Evolutionary conservation across 1,139 yeast genomes (phyloP).

Genomic region (Lodderomyces orthopsilosis): DNA sequence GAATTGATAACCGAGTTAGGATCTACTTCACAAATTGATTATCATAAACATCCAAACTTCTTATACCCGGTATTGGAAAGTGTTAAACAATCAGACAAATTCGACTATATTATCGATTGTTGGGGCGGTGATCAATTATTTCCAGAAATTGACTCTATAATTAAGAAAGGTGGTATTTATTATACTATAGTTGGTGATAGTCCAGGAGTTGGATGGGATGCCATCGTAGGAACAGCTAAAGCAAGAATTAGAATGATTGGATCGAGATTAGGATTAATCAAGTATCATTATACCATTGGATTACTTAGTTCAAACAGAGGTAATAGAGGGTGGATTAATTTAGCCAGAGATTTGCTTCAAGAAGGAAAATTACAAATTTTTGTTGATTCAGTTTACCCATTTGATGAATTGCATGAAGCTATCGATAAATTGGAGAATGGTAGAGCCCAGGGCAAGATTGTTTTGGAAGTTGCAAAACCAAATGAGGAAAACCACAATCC

Average conservation of each 20-base stretch:
- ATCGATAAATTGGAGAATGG: slow-evolving; percentile 43
- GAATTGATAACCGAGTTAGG: slow-evolving; percentile 47
- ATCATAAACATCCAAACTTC: slow-evolving; percentile 30
- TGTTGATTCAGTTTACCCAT: slow-evolving; percentile 52
- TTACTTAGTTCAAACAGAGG: slow-evolving; percentile 3
- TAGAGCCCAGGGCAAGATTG: slow-evolving; percentile 62
- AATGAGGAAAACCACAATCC: background rate
- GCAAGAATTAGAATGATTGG: slow-evolving; percentile 5
- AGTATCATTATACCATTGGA: slow-evolving; percentile 13
- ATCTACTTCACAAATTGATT: slow-evolving; percentile 52
- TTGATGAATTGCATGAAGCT: slow-evolving; percentile 52
- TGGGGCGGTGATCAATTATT: slow-evolving; percentile 27
- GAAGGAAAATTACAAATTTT: slow-evolving; percentile 41
- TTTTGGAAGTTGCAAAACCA: slow-evolving; percentile 27
- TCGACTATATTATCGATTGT: slow-evolving; percentile 35
- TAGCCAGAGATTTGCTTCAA: slow-evolving; percentile 28
- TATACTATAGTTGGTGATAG: slow-evolving; percentile 47
- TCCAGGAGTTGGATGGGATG: slow-evolving; percentile 8
- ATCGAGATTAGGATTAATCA: slow-evolving; percentile 13
- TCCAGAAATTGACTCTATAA: slow-evolving; percentile 22
- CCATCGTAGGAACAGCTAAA: background rate
- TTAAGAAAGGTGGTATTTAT: slow-evolving; percentile 41
- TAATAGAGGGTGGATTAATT: slow-evolving; percentile 6
- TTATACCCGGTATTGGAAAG: slow-evolving; percentile 24
- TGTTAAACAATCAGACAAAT: slow-evolving; percentile 18